Evolutionary conservation across 495 filamentous ascomycete species (phyloP).

Genomic region (Penicillium cosmopolitanum): DNA sequence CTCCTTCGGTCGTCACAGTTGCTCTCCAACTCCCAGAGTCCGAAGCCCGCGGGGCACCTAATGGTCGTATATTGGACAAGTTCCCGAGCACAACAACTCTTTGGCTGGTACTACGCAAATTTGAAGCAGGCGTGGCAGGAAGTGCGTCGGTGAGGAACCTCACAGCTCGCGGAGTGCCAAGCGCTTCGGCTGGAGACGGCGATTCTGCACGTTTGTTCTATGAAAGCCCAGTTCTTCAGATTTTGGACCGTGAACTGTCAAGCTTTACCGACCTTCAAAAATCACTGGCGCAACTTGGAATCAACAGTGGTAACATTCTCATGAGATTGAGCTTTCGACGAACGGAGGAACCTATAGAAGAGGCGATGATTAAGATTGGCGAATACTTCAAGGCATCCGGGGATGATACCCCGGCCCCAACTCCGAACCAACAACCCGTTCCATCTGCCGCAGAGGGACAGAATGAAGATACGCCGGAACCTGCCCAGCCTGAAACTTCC

Average conservation of each 20-base stretch:
- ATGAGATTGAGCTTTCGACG: conserved; percentile 73
- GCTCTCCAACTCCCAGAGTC: conserved; percentile 77
- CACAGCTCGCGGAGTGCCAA: conserved; percentile 74
- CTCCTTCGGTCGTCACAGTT: conserved; percentile 80
- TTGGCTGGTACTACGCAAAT: conserved; percentile 86
- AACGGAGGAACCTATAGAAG: conserved; percentile 78
- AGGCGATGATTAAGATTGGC: conserved; percentile 80
- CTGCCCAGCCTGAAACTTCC: conserved; percentile 13
- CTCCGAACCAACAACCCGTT: conserved; percentile 15
- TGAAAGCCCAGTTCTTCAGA: conserved; percentile 80
- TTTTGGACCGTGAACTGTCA: conserved; percentile 76
- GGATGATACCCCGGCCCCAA: conserved; percentile 31
- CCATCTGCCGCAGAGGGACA: conserved; percentile 20
- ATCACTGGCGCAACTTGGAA: conserved; percentile 82
- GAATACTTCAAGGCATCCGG: conserved; percentile 63
- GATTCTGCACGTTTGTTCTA: conserved; percentile 81
- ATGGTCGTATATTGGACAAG: conserved; percentile 74
- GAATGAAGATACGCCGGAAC: conserved; percentile 8
- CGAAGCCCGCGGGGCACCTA: conserved; percentile 59
- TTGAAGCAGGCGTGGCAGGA: conserved; percentile 69
- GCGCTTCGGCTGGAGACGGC: conserved; percentile 49
- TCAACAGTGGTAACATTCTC: conserved; percentile 79
- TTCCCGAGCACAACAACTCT: conserved; percentile 81
- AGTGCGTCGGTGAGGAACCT: conserved; percentile 65
- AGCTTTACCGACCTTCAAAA: conserved; percentile 83